phyloP scores from a whole-genome alignment of 2,329 filamentous ascomycete species.

The Colletotrichum scovillei region DNA sequence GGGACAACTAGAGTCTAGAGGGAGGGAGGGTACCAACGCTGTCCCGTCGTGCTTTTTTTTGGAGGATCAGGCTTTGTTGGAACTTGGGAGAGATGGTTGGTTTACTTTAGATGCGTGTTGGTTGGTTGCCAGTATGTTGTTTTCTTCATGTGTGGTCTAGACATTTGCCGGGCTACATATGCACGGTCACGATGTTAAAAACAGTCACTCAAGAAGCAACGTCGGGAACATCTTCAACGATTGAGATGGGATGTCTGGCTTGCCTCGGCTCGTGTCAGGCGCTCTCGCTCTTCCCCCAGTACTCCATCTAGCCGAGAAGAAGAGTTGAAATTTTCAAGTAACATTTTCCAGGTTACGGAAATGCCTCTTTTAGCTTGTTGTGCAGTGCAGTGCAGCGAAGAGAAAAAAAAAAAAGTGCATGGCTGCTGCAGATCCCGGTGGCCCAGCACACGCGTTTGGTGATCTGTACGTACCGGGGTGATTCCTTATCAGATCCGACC shows the following conservation, averaged over 20 bases:
- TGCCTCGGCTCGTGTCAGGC: constrained; percentile 21
- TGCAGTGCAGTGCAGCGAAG: constrained; percentile 16
- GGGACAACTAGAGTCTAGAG: background rate
- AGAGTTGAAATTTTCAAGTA: constrained; percentile 10
- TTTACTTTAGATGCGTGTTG: background rate
- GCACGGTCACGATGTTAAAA: background rate
- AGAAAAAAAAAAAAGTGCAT: background rate
- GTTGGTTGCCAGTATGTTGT: background rate
- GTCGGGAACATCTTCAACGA: background rate
- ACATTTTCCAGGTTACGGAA: constrained; percentile 16
- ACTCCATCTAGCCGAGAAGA: constrained; percentile 7
- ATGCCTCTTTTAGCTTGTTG: constrained; percentile 20
- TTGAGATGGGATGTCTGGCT: background rate
- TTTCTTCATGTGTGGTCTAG: background rate
- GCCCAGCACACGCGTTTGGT: constrained; percentile 6
- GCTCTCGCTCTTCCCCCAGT: background rate
- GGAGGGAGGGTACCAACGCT: too few relatives aligned
- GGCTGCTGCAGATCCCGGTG: background rate
- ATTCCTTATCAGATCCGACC: constrained; percentile 35
- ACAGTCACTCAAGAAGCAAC: background rate
- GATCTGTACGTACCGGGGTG: constrained; percentile 19
- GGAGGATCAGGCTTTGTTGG: background rate
- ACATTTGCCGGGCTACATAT: background rate
- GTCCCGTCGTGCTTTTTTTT: too few relatives aligned
- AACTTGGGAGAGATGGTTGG: background rate